Conservation (phyloP, 352 stramenopile species). For the Globisporangium recalcitrans region DNA sequence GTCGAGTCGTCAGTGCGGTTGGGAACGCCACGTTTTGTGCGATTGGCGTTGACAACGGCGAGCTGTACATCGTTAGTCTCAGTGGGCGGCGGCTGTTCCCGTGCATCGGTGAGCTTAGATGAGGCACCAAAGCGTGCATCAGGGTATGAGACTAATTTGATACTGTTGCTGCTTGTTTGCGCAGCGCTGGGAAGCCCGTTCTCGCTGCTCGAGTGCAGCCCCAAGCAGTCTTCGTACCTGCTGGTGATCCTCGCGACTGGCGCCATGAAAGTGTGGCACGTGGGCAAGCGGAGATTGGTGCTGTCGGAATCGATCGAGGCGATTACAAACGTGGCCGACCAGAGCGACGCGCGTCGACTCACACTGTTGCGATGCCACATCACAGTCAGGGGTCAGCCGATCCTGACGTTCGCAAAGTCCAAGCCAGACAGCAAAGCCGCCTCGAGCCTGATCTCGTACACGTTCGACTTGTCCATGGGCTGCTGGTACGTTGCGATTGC, state of each 20-base stretch:
- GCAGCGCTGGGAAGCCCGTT: slow-evolving; percentile 59
- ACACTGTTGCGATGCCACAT: slow-evolving; percentile 73
- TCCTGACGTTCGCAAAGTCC: slow-evolving; percentile 80
- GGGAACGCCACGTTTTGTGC: slow-evolving; percentile 68
- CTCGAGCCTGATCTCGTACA: slow-evolving; percentile 72
- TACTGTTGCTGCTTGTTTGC: slow-evolving; percentile 3
- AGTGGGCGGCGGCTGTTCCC: slow-evolving; percentile 72
- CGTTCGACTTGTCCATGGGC: slow-evolving; percentile 65
- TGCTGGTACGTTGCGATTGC: slow-evolving; percentile 42
- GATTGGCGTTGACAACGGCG: slow-evolving; percentile 52
- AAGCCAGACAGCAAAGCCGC: slow-evolving; percentile 39
- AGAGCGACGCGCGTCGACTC: slow-evolving; percentile 29
- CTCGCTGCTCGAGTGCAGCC: slow-evolving; percentile 70
- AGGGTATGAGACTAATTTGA: background rate
- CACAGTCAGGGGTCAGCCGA: slow-evolving; percentile 59
- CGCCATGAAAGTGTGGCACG: slow-evolving; percentile 69
- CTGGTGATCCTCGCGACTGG: slow-evolving; percentile 66
- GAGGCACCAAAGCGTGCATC: background rate
- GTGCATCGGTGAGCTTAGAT: slow-evolving; percentile 46
- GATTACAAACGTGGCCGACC: slow-evolving; percentile 38
- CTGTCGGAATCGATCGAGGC: slow-evolving; percentile 63
- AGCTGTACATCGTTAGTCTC: slow-evolving; percentile 60
- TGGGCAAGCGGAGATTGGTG: slow-evolving; percentile 37
- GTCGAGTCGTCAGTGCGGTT: slow-evolving; percentile 41
- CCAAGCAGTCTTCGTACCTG: slow-evolving; percentile 52